Evolutionary conservation across 2,329 filamentous ascomycete species (phyloP).

Genomic region (Neofusicoccum umdonicola): DNA sequence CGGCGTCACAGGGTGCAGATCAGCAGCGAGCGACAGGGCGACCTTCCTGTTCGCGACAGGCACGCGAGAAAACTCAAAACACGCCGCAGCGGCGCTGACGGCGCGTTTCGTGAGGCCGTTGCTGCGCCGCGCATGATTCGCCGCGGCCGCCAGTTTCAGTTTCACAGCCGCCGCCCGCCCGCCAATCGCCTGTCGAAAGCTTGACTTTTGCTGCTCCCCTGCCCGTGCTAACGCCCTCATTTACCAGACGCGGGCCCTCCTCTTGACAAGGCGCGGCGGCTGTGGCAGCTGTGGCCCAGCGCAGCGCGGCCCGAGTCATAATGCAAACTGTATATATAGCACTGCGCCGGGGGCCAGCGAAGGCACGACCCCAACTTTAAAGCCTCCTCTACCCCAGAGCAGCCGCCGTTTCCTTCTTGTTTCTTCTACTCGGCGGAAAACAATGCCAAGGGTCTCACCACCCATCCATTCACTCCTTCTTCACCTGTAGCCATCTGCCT

Average conservation of each 20-base stretch:
- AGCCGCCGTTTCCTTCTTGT: neutral
- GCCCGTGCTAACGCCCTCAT: neutral
- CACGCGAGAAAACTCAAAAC: neutral
- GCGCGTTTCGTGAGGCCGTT: neutral
- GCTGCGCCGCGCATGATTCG: neutral
- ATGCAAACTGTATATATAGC: neutral
- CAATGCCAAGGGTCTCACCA: neutral
- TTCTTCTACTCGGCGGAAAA: neutral
- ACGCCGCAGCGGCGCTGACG: neutral
- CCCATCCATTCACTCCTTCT: neutral
- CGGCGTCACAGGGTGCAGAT: neutral
- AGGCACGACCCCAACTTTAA: neutral
- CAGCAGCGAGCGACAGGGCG: slow-evolving; percentile 10
- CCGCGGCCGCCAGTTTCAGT: neutral
- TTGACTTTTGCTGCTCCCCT: neutral
- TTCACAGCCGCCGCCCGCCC: neutral
- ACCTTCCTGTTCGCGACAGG: neutral
- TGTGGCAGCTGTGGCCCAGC: neutral
- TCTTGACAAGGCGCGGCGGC: neutral
- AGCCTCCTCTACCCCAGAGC: neutral
- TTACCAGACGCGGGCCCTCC: neutral
- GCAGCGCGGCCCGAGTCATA: neutral
- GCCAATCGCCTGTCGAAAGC: neutral
- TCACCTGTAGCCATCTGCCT: neutral
- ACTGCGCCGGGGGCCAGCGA: too few relatives aligned